A percentile compares a stretch with the other conserved stretches of the same genome.
Evolutionary conservation across 139 green algal species (phyloP).

Genomic region (Volvox africanus): DNA sequence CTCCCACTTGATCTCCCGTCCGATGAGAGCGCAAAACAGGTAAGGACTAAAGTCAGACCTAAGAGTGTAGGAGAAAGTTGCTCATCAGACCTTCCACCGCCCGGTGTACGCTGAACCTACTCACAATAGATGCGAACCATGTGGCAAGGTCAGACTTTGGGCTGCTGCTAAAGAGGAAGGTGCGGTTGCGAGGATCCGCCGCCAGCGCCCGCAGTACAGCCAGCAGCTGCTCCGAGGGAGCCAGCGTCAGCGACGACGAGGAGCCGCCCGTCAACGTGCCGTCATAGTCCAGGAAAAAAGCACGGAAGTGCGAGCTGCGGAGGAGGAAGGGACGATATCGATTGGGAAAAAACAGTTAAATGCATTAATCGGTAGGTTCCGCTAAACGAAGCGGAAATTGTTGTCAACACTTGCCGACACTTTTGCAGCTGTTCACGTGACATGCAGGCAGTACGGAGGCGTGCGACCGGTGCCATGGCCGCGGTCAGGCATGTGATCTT

Average conservation of each 20-base stretch:
- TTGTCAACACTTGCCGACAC: too few relatives aligned
- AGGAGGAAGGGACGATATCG: background rate
- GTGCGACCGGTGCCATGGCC: too few relatives aligned
- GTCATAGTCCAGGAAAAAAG: conserved; percentile 98
- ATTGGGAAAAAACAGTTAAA: background rate
- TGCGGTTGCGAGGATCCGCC: conserved; percentile 83
- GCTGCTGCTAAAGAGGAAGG: conserved; percentile 93
- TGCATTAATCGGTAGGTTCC: too few relatives aligned
- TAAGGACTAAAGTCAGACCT: too few relatives aligned
- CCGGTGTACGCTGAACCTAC: background rate
- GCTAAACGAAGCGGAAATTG: too few relatives aligned
- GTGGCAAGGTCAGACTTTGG: conserved; percentile 76
- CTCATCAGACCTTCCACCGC: too few relatives aligned
- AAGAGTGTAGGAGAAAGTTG: too few relatives aligned
- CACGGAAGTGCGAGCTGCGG: conserved; percentile 71
- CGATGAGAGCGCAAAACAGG: too few relatives aligned
- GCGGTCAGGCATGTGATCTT: too few relatives aligned
- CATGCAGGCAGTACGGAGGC: too few relatives aligned
- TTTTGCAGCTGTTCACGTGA: too few relatives aligned
- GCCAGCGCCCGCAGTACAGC: conserved; percentile 79
- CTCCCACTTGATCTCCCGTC: too few relatives aligned
- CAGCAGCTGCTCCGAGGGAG: conserved; percentile 59
- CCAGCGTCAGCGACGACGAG: conserved; percentile 1
- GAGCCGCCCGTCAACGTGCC: conserved; percentile 89
- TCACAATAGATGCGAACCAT: conserved; percentile 90